phyloP scores from a whole-genome alignment of 768 basidiomycete genomes.

The Mycena sanguinolenta region DNA sequence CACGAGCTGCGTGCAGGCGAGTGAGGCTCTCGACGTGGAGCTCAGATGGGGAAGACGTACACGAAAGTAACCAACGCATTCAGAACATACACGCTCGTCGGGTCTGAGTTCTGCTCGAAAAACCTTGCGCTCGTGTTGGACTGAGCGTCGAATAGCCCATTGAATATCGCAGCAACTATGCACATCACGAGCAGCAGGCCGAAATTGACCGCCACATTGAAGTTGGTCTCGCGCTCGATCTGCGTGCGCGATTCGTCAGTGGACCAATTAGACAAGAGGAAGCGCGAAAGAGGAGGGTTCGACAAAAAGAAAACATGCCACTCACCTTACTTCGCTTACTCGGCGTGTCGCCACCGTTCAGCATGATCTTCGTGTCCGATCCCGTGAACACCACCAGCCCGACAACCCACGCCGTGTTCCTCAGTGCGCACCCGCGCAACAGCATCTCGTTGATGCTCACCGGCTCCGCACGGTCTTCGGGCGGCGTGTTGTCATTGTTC shows the following conservation, averaged over 20 bases:
- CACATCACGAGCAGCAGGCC: constrained; percentile 83
- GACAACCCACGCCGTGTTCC: constrained; percentile 95
- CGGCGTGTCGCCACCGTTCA: constrained; percentile 95
- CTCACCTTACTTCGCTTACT: constrained; percentile 96
- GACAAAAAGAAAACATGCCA: constrained; percentile 75
- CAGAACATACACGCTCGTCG: constrained; percentile 70
- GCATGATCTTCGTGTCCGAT: constrained; percentile 90
- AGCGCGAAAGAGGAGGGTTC: too few species aligned
- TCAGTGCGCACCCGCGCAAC: constrained; percentile 91
- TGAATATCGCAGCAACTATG: constrained; percentile 78
- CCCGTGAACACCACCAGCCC: constrained; percentile 95
- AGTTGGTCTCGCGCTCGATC: constrained; percentile 98
- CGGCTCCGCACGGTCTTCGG: constrained; percentile 80
- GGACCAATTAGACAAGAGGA: too few species aligned
- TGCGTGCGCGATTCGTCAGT: neutral
- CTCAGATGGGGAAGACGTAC: constrained; percentile 89
- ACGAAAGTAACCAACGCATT: constrained; percentile 93
- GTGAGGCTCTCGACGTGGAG: constrained; percentile 21
- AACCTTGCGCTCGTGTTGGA: constrained; percentile 74
- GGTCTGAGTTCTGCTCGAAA: constrained; percentile 78
- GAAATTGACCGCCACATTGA: constrained; percentile 97
- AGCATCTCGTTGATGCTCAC: constrained; percentile 87
- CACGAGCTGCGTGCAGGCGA: neutral
- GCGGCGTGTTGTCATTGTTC: constrained; percentile 80
- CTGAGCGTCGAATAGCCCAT: constrained; percentile 76